Percentiles rank a stretch among this genome's conserved stretches.
Evolutionary conservation across 495 filamentous ascomycete genomes (phyloP).

Genomic region (Podospora pseudopauciseta): DNA sequence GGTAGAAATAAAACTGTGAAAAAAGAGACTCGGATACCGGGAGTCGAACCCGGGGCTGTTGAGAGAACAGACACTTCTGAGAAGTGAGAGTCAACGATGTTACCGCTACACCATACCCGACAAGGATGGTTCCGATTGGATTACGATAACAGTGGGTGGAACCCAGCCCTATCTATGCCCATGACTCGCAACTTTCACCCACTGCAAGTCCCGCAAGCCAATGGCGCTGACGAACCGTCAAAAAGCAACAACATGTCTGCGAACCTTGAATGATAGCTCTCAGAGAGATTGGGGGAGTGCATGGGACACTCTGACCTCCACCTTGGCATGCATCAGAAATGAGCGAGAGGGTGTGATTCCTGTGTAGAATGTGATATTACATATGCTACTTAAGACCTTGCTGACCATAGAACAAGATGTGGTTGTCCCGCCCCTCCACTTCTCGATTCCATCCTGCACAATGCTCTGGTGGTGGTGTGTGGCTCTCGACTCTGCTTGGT

Average conservation of each 20-base stretch:
- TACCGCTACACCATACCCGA: constrained; percentile 7
- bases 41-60: constrained; percentile 6
- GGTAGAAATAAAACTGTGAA: not conserved
- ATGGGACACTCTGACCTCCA: not conserved
- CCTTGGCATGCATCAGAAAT: not conserved
- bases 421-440: not conserved
- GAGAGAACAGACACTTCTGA: constrained; percentile 5
- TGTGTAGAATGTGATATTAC: not conserved
- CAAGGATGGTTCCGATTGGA: not conserved
- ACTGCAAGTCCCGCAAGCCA: no score
- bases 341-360: not conserved
- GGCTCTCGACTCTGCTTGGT: not conserved
- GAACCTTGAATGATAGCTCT: not conserved
- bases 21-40: not conserved
- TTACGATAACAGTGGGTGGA: not conserved
- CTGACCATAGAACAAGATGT: not conserved
- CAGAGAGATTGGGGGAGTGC: not conserved
- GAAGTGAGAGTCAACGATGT: constrained; percentile 7
- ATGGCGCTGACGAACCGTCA: no score
- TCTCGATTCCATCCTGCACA: not conserved
- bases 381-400: not conserved
- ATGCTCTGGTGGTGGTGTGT: not conserved
- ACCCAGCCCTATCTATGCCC: not conserved
- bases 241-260: no score
- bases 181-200: not conserved